phyloP scores from a whole-genome alignment of 2,329 filamentous ascomycete species.

The Simplicillium sp. region DNA sequence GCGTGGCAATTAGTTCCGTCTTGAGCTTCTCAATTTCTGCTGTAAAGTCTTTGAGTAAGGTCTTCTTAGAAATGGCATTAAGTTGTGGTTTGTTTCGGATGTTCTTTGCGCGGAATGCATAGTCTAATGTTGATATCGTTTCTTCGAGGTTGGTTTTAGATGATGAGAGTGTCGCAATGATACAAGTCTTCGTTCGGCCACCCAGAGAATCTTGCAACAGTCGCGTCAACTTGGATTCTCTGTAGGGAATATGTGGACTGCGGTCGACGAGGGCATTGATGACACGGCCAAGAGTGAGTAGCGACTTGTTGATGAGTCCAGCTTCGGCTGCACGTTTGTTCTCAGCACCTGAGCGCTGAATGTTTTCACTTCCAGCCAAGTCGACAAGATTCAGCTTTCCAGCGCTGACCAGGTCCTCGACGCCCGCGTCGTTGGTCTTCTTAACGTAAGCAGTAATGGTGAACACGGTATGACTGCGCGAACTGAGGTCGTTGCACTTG shows the following conservation, averaged over 20 bases:
- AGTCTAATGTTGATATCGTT: constrained; percentile 95
- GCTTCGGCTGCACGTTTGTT: constrained; percentile 96
- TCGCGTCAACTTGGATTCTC: constrained; percentile 93
- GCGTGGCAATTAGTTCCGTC: constrained; percentile 83
- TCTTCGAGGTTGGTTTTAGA: constrained; percentile 94
- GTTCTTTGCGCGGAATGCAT: constrained; percentile 96
- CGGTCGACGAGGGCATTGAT: constrained; percentile 96
- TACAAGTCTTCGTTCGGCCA: constrained; percentile 94
- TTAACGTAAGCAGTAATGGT: constrained; percentile 91
- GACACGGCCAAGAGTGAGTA: constrained; percentile 88
- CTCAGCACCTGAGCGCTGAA: constrained; percentile 91
- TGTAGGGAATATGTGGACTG: constrained; percentile 76
- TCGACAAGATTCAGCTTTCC: constrained; percentile 96
- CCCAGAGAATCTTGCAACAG: constrained; percentile 94
- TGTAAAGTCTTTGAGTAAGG: constrained; percentile 80
- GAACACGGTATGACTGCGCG: constrained; percentile 93
- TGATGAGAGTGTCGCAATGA: constrained; percentile 92
- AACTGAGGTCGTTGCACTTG: constrained; percentile 98
- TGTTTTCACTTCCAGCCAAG: constrained; percentile 94
- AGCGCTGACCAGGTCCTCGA: constrained; percentile 80
- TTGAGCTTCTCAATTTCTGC: constrained; percentile 90
- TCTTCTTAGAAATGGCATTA: constrained; percentile 90
- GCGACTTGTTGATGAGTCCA: constrained; percentile 94
- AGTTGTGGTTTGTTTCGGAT: constrained; percentile 96
- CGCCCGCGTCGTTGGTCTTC: constrained; percentile 67